A percentile compares a stretch with the other conserved stretches of the same genome.
phyloP scores from a whole-genome alignment of 2,329 filamentous ascomycete species.

The Chaetomium strumarium region DNA sequence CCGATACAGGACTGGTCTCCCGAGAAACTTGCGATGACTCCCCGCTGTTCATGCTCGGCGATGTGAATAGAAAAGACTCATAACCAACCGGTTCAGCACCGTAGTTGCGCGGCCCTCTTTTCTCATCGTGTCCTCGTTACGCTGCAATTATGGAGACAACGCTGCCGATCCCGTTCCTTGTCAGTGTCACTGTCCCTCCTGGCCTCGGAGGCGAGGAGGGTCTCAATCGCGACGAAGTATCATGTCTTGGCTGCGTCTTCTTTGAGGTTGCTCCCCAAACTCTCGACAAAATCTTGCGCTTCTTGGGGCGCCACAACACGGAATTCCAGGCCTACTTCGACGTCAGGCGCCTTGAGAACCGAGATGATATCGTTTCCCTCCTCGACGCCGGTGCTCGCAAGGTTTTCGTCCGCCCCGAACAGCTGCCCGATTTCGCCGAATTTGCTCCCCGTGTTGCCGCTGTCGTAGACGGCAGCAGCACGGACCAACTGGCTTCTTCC shows the following conservation, averaged over 20 bases:
- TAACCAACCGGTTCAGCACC: neutral
- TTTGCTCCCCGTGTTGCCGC: slow-evolving; percentile 54
- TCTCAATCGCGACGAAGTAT: slow-evolving; percentile 51
- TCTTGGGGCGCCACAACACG: slow-evolving; percentile 45
- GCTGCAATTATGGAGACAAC: slow-evolving; percentile 53
- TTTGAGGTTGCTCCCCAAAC: slow-evolving; percentile 42
- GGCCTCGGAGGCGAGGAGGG: slow-evolving; percentile 45
- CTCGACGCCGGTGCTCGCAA: slow-evolving; percentile 81
- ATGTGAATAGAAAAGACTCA: neutral
- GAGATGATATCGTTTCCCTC: slow-evolving; percentile 70
- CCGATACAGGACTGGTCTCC: slow-evolving; percentile 22
- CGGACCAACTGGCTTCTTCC: slow-evolving; percentile 22
- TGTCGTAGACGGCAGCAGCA: slow-evolving; percentile 34
- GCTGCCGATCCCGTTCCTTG: slow-evolving; percentile 57
- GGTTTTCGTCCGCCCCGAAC: slow-evolving; percentile 71
- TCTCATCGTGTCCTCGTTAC: neutral
- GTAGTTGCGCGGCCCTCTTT: neutral
- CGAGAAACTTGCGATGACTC: slow-evolving; percentile 10
- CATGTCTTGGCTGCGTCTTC: slow-evolving; percentile 54
- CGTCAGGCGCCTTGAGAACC: slow-evolving; percentile 60
- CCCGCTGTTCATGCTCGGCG: slow-evolving; percentile 1
- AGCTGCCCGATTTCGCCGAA: slow-evolving; percentile 53
- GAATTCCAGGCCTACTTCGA: slow-evolving; percentile 67
- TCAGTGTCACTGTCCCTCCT: slow-evolving; percentile 49
- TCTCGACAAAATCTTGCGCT: slow-evolving; percentile 39